Percentiles rank a stretch among this genome's conserved stretches.
Evolutionary conservation across 2,329 filamentous ascomycete genomes (phyloP).

Genomic region (Ophiostoma sp.): DNA sequence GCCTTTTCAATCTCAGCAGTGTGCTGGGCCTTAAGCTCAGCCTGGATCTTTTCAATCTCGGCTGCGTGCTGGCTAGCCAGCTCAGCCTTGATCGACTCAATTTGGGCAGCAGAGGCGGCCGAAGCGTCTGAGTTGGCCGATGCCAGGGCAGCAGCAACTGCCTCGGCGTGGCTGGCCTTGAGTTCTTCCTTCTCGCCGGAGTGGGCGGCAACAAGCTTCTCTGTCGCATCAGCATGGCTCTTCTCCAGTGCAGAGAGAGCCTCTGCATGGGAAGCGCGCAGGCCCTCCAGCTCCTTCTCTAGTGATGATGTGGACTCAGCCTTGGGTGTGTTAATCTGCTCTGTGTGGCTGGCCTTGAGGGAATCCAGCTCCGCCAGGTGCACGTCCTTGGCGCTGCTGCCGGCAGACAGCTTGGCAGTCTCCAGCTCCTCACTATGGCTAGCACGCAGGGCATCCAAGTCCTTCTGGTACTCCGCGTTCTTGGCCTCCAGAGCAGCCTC

Average conservation of each 20-base stretch:
- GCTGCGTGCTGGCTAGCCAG: conserved; percentile 39
- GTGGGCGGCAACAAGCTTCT: conserved; percentile 35
- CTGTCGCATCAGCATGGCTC: conserved; percentile 40
- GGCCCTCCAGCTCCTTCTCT: conserved; percentile 36
- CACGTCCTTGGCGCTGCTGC: conserved; percentile 39
- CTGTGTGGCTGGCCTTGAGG: conserved; percentile 52
- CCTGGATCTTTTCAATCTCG: conserved; percentile 43
- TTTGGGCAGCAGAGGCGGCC: conserved; percentile 32
- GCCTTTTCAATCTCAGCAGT: conserved; percentile 44
- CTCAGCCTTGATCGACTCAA: conserved; percentile 40
- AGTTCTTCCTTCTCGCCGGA: conserved; percentile 38
- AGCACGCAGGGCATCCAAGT: conserved; percentile 50
- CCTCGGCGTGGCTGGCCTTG: conserved; percentile 34
- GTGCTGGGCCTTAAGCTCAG: conserved; percentile 36
- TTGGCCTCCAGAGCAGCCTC: conserved; percentile 43
- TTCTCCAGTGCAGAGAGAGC: conserved; percentile 42
- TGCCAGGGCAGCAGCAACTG: conserved; percentile 29
- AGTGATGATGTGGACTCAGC: conserved; percentile 40
- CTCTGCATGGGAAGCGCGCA: conserved; percentile 41
- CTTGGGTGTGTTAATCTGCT: conserved; percentile 51
- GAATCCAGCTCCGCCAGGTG: conserved; percentile 50
- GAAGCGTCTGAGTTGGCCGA: conserved; percentile 30
- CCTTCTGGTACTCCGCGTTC: conserved; percentile 49
- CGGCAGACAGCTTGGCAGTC: conserved; percentile 48
- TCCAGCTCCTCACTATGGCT: conserved; percentile 57